Evolutionary conservation across 345 rosid genomes (phyloP), one percentile per base, ranked within the genome.

Genomic region (Fremontodendron californicum): DNA sequence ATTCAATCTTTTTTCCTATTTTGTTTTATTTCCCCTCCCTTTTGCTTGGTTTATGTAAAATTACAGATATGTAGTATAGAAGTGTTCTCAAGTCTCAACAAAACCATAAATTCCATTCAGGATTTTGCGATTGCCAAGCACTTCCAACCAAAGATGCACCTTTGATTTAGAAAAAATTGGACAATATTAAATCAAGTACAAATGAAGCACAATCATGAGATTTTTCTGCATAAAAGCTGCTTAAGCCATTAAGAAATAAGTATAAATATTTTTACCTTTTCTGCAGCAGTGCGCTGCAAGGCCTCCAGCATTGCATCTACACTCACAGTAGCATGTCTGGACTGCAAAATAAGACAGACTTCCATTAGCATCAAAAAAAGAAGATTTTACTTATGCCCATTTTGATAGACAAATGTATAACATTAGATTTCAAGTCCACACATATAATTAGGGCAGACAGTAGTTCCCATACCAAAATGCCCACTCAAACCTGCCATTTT

Each of bases 231-330:
- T 45, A 46, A 4, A 7, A 48, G 8, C 25, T 6, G 9, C 25
- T 27, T 70, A 8, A 46, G 57, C 40, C 23, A 70, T 8, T 27
- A 70, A 46, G 58, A 48, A 46, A 69, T 29, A 69, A 64, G 71
- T 15, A 71, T 71, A n/a, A 40, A 75, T 42, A 37, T 33, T 6
- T 75, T 62, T 73, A 92, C 97, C 98, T 90, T 87, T 29, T 84
- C 85, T 1, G 81, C 88, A 35, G 90, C 86, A 46, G 96, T 85
- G 35, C 79, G 88, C 84, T 95, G 94, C 89, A 95, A 82, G 61
- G 92, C 94, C 83, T 90, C 92, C 48, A 95, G 89, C 98, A 95
- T 92, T 9, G 94, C 88, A 81, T 93, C 97, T n/a, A 93, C 89
- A 64, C 96, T 92, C 23, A 95, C 98, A 37, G 92, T 86, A 4